Percentiles rank a stretch among this genome's conserved stretches.
phyloP scores from a whole-genome alignment of 129 eudicot genomes.

The Deinandra increscens region DNA sequence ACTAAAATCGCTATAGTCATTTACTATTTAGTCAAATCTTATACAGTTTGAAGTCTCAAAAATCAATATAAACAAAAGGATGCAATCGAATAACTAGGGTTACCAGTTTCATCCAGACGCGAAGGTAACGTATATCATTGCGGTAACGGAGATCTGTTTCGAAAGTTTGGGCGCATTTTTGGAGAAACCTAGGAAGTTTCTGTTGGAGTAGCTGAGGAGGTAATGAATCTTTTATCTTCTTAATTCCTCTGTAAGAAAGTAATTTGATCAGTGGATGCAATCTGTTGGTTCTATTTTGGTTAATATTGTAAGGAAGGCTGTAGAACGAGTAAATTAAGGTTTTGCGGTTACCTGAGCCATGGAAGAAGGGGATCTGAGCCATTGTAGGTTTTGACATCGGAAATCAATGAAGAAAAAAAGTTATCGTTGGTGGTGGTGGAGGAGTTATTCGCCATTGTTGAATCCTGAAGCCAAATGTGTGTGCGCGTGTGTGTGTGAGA shows the following conservation, averaged over 20 bases:
- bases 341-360: slow-evolving; percentile 71
- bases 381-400: slow-evolving; percentile 70
- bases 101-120: slow-evolving; percentile 93
- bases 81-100: neutral
- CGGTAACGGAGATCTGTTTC: slow-evolving; percentile 57
- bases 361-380: slow-evolving; percentile 92
- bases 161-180: slow-evolving; percentile 79
- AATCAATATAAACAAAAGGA: neutral
- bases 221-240: slow-evolving; percentile 55
- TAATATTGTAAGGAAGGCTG: neutral
- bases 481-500: slow-evolving; percentile 10
- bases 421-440: slow-evolving; percentile 35
- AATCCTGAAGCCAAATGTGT: neutral
- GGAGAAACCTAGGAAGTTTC: slow-evolving; percentile 92
- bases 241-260: slow-evolving; percentile 54
- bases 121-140: slow-evolving; percentile 77
- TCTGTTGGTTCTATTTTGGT: slow-evolving; percentile 1
- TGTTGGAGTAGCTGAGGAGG: slow-evolving; percentile 63
- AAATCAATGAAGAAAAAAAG: slow-evolving; percentile 57
- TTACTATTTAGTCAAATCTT: no score
- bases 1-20: neutral
- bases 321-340: neutral
- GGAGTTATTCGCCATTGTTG: slow-evolving; percentile 47
- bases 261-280: neutral
- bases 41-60: neutral